Evolutionary conservation across 75 land plant genomes (phyloP).

Genomic region (Pinus taeda): DNA sequence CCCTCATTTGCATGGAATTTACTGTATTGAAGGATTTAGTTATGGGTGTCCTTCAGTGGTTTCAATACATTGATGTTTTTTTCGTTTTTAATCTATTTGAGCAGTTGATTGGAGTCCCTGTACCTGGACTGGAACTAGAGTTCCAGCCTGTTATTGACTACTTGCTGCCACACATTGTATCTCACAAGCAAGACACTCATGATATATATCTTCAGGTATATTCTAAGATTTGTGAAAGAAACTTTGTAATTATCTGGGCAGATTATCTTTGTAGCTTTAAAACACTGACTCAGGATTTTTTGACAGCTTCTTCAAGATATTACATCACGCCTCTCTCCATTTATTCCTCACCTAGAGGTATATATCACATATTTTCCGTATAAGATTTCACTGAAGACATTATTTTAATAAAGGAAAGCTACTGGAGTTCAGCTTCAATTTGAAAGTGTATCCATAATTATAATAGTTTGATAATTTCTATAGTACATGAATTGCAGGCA

Average conservation of each 20-base stretch:
- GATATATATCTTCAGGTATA: constrained; percentile 87
- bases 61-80: constrained; percentile 3
- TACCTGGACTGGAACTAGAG: constrained; percentile 86
- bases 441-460: background rate
- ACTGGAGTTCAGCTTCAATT: too few species aligned
- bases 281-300: constrained; percentile 7
- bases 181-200: constrained; percentile 70
- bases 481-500: constrained; percentile 38
- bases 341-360: constrained; percentile 93
- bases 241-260: background rate
- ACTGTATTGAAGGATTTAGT: too few species aligned
- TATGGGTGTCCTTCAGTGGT: background rate
- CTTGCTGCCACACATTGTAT: constrained; percentile 73
- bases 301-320: constrained; percentile 84
- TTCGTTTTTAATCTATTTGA: constrained; percentile 7
- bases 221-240: background rate
- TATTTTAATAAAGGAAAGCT: too few species aligned
- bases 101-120: constrained; percentile 83
- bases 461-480: background rate
- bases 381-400: background rate
- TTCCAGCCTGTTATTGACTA: constrained; percentile 84
- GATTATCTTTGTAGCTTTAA: constrained; percentile 7
- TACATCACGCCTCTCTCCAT: constrained; percentile 50
- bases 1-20: too few species aligned
- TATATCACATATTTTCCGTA: background rate